Evolutionary conservation across 202 grass and related monocot species (phyloP), one percentile per base, ranked within the genome.

Genomic region (Schoenoplectus tabernaemontani): DNA sequence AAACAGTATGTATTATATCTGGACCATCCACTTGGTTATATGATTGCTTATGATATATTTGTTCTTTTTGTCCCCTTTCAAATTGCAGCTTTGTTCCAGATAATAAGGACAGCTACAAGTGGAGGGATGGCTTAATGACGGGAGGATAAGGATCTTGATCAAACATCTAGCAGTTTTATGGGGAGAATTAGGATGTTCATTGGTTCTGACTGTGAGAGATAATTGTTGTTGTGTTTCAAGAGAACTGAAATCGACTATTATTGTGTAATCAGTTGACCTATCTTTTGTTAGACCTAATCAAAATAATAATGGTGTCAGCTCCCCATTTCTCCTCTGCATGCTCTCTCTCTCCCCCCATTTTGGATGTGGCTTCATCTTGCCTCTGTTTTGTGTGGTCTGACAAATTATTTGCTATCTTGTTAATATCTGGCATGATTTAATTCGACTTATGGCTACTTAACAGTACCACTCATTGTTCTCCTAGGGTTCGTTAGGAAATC

Each of bases 71-170:
- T 33, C 82, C 12, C n/a, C 24, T 67, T 50, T 86, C 26, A 36
- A 36, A 75, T 58, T 88, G 86, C 88, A 93, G 91, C 88, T 78
- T 81, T 93, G 34, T 93, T 93, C 72, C 91, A 90, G 88, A 93
- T 93, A 86, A 90, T 90, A 82, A 93, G 81, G 91, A 90, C 90
- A 79, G 90, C 90, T 46, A 75, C 83, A 85, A 86, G 20, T 43
- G 73, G 78, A 39, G 86, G 91, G 22, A 65, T 80, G 78, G 77
- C 77, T 63, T 80, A 48, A 53, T 60, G 65, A 34, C 9, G 51
- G 59, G 39, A 44, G 7, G 1, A 41, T 20, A 26, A 44, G 19
- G 53, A 51, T 63, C 58, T 62, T 80, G 10, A 80, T 75, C 7
- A 28, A 47, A 75, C 46, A 80, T 80, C 57, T 38, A 15, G 78